Base-by-base conservation (phyloP, 2,329 filamentous ascomycete genomes). In the Teratosphaeria viscida region DNA sequence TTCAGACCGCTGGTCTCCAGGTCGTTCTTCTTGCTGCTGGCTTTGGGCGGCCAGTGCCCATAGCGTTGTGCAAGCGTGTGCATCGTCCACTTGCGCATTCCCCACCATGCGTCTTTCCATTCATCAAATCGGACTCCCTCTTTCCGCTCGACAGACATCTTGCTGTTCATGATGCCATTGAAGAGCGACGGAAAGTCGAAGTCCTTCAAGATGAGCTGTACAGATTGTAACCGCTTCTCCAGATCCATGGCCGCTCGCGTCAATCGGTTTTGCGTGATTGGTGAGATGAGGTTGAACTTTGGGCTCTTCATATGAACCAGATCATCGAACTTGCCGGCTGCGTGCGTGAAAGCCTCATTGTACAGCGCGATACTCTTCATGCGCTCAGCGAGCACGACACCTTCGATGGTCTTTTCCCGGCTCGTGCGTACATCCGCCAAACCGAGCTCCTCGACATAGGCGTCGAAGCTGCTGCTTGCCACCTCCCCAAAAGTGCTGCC, bases 181-280 rank as follows among this genome's bases (percentile, higher is more conserved):
- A 96, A 97, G 5, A 97, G 78, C 0, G 89, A 88, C 0, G 92
- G 91, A 67, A 96, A 96, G 35, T 96, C 90, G 66, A 97, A 97
- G 62, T 90, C 85, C 60, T 89, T 85, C n/a, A 97, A 78, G 52
- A 89, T 86, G 35, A 78, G 76, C 64, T 89, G 87, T 64, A 91
- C 83, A 57, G 81, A 85, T 62, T 85, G 81, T 61, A 90, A 82
- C 23, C 90, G 84, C 62, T 84, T 85, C 37, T 87, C 80, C 2
- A 97, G 79, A 67, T 96, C 91, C 66, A 95, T 81, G 56, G 88
- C 85, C 1, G 91, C 88, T 62, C 90, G 84, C 68, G 94, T 90
- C 7, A 97, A 78, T n/a, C 89, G 84, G 66, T 90, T 88, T 54
- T 85, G 83, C 0, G 92, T 95, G 62, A 83, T 81, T 0, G 78